Evolutionary conservation across 2,329 filamentous ascomycete genomes (phyloP), one percentile per base, ranked within the genome.

Genomic region (Paecilomyces sp.): DNA sequence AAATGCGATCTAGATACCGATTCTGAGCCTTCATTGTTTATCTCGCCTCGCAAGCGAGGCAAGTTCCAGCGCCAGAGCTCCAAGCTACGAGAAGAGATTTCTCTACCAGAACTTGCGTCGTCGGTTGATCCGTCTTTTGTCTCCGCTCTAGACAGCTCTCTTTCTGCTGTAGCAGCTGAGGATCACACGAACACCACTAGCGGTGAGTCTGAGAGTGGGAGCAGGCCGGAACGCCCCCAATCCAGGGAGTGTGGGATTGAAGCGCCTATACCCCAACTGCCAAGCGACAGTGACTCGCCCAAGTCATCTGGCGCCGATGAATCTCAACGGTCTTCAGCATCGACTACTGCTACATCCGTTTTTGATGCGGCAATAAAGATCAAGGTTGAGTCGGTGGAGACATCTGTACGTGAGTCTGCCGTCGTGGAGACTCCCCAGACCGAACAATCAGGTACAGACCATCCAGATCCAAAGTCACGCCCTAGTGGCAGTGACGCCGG

Each of bases 281-380:
- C 7, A 51, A 64, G 64, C 3, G 67, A 69, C 41, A 64, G 62
- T 54, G 66, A 70, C 51, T 71, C 71, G 15, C 64, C 70, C 31
- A 61, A 60, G n/a, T 71, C 68, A 22, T 62, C 62, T 25, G 62
- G 63, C 1, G 66, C 65, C 30, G 73, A 70, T 47, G 70, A 73
- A 30, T 73, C 71, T 15, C 67, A 72, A 41, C 65, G 58, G 18
- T 71, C 72, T 30, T 72, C 71, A 5, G 66, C 66, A 30, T 76
- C 74, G 9, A 77, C 72, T 11, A 60, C 70, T 1, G 67, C 68
- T n/a, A 77, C 75, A 13, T 77, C 75, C 3, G 64, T 74, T 12
- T 71, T 65, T 52, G 72, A 72, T 13, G 58, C 55, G 15, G 60
- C 58, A 11, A 54, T 61, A 3, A 62, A 63, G 9, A 54, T 66